Evolutionary conservation across 345 rosid species (phyloP).

Genomic region (Luvunga scandens): DNA sequence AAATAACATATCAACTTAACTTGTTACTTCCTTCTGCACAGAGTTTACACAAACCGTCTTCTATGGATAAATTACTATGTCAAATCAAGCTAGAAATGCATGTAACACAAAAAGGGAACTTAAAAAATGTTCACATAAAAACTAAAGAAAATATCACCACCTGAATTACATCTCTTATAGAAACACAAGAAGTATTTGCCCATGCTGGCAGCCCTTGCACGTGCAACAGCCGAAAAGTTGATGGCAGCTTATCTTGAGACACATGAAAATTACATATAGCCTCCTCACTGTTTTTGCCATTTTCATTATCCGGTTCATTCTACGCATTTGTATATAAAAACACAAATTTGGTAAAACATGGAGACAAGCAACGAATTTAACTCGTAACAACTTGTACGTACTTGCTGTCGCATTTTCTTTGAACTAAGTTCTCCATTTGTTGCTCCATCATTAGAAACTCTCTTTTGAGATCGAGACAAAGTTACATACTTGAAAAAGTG

Average conservation of each 20-base stretch:
- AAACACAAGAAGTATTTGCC: constrained; percentile 88
- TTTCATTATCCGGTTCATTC: constrained; percentile 27
- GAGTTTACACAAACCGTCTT: background rate
- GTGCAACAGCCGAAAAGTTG: constrained; percentile 62
- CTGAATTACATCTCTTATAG: constrained; percentile 84
- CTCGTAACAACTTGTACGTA: background rate
- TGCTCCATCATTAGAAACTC: constrained; percentile 19
- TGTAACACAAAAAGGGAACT: background rate
- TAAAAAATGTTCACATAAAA: background rate
- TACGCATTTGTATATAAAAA: constrained; percentile 13
- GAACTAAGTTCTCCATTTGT: constrained; percentile 22
- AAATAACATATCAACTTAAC: constrained; percentile 17
- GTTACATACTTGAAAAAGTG: constrained; percentile 58
- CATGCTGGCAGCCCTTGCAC: constrained; percentile 78
- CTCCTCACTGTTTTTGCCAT: constrained; percentile 29
- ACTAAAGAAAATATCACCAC: constrained; percentile 21
- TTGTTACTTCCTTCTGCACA: background rate
- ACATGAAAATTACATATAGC: constrained; percentile 51
- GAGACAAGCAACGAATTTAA: background rate
- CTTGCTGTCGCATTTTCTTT: constrained; percentile 50
- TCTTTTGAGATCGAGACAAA: constrained; percentile 27
- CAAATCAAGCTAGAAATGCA: background rate
- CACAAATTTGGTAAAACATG: background rate
- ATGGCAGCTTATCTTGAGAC: constrained; percentile 38
- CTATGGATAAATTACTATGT: background rate